phyloP scores from a whole-genome alignment of 257 asterid genomes.

The Nemophila menziesii region DNA sequence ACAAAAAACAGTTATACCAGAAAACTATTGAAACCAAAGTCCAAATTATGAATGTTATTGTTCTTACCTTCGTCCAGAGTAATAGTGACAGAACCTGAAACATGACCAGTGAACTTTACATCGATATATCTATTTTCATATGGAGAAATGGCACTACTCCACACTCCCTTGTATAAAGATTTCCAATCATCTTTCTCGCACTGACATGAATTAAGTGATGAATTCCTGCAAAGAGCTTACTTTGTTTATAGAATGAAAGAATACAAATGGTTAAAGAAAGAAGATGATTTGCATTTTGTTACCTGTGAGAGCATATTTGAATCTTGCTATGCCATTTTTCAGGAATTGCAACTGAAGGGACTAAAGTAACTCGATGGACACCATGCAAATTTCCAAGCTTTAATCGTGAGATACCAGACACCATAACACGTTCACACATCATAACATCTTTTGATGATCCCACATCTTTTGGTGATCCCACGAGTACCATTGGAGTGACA shows the following conservation, averaged over 20 bases:
- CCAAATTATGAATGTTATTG: constrained; percentile 9
- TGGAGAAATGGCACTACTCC: constrained; percentile 59
- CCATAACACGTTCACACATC: constrained; percentile 54
- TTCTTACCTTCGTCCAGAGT: constrained; percentile 54
- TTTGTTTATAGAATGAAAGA: background rate
- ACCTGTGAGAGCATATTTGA: constrained; percentile 70
- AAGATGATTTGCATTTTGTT: constrained; percentile 11
- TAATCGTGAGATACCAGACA: constrained; percentile 60
- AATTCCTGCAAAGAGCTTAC: constrained; percentile 45
- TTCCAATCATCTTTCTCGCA: constrained; percentile 62
- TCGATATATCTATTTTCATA: constrained; percentile 58
- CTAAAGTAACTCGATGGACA: constrained; percentile 45
- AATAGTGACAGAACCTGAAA: constrained; percentile 59
- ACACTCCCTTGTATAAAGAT: constrained; percentile 39
- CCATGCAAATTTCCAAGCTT: constrained; percentile 60
- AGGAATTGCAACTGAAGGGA: constrained; percentile 51
- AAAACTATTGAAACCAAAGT: background rate
- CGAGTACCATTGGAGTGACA: constrained; percentile 37
- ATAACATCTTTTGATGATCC: constrained; percentile 29
- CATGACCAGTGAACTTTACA: constrained; percentile 51
- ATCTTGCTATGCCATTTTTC: constrained; percentile 50
- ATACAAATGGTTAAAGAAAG: background rate
- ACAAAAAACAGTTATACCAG: constrained; percentile 1
- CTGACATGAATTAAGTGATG: constrained; percentile 58
- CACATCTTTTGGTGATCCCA: constrained; percentile 27